Base-by-base conservation (phyloP, 768 basidiomycete genomes). In the Lactarius indigo region DNA sequence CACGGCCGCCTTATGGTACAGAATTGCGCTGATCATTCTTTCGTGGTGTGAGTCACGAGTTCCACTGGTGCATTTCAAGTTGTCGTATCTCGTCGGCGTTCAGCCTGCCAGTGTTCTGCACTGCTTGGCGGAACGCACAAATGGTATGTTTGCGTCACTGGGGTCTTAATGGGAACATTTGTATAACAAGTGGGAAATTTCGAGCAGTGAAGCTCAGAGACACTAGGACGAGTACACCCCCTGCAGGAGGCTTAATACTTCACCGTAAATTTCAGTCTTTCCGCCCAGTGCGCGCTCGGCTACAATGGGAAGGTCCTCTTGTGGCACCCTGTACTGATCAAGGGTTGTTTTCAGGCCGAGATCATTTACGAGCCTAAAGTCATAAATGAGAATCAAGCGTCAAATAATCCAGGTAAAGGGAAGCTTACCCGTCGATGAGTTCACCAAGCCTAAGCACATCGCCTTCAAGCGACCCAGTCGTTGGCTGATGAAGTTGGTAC, bases 391-490 rank as follows among this genome's bases (percentile, higher is more conserved):
- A 37, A 26, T 13, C 58, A 30, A 42, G 13, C 20, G 23, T 57
- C 47, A 42, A 47, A 20, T 64, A 39, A 67, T 23, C 26, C 50
- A 8, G 15, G 50, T 52, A 52, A 26, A 17, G 23, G 23, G 15
- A 44, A 12, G 23, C 85, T 57, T 71, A 88, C 89, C 79, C 74
- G 23, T 82, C 77, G 63, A 92, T 88, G 65, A 84, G 75, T 20
- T 72, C 74, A 2, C 87, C 82, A 33, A 91, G 76, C 61, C 77
- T 79, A 47, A 73, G 77, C 33, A 88, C 79, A 71, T 91, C 90
- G n/a, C 84, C 85, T 5, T 88, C 86, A 20, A 85, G 61, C 0
- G 85, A 83, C 31, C 87, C 88, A 0, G 86, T 87, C n/a, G 84
- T 81, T 3, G 87, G 81, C 65, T 85, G 77, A 30, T 77, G 78